Conservation (phyloP, 306 rosid species). For the Potentilla sterilis region DNA sequence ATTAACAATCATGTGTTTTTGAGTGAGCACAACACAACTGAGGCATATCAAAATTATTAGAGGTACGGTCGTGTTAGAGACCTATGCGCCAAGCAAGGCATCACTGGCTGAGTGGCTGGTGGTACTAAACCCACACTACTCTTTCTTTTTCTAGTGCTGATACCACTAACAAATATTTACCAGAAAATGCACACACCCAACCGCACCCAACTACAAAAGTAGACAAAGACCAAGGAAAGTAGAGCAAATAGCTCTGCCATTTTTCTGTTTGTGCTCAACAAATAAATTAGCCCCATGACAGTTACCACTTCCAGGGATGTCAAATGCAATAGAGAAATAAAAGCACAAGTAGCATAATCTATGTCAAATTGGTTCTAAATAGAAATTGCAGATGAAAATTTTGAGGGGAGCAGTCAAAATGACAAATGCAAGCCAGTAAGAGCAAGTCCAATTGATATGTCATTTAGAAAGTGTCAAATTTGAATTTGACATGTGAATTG, state of each 20-base stretch:
- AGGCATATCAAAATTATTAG: neutral
- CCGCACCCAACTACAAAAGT: slow-evolving; percentile 1
- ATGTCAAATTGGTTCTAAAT: neutral
- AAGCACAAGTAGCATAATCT: neutral
- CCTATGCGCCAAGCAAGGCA: slow-evolving; percentile 11
- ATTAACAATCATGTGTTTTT: slow-evolving; percentile 3
- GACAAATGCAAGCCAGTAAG: neutral
- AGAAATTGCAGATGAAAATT: neutral
- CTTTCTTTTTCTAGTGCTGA: slow-evolving; percentile 21
- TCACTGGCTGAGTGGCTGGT: slow-evolving; percentile 1
- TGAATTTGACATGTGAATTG: too few relatives aligned
- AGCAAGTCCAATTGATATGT: too few relatives aligned
- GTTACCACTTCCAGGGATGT: slow-evolving; percentile 10
- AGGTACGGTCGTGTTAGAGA: neutral
- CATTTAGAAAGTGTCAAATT: too few relatives aligned
- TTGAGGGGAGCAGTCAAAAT: neutral
- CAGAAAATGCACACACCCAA: slow-evolving; percentile 1
- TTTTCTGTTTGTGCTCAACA: slow-evolving; percentile 37
- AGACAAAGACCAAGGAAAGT: slow-evolving; percentile 16
- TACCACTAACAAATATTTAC: slow-evolving; percentile 11
- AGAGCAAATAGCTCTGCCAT: slow-evolving; percentile 24
- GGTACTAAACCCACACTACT: neutral
- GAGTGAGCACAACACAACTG: slow-evolving; percentile 1
- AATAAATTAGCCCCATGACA: neutral
- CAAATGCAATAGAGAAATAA: too few relatives aligned